phyloP scores from a whole-genome alignment of 2,329 filamentous ascomycete genomes.

The Cercospora beticola region DNA sequence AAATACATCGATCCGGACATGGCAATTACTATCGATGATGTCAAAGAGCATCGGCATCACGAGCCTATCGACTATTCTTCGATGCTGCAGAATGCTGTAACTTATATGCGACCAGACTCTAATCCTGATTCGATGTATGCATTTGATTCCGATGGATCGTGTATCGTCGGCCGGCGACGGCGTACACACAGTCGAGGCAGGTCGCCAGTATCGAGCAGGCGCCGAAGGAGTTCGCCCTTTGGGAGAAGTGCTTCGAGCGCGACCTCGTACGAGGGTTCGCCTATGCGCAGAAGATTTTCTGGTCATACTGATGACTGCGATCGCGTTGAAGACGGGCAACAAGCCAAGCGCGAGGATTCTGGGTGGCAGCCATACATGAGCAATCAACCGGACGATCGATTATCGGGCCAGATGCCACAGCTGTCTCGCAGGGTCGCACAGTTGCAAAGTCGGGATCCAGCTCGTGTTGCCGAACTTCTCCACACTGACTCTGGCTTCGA shows the following conservation, averaged over 20 bases:
- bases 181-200: conserved; percentile 31
- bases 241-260: conserved; percentile 34
- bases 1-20: conserved; percentile 50
- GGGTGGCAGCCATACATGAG: neutral
- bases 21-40: conserved; percentile 47
- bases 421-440: neutral
- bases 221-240: conserved; percentile 38
- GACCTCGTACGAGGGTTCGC: conserved; percentile 27
- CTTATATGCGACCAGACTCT: conserved; percentile 39
- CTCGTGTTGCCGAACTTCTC: conserved; percentile 14
- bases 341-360: conserved; percentile 3
- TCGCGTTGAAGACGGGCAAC: conserved; percentile 10
- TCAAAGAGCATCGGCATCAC: conserved; percentile 32
- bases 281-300: neutral
- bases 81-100: conserved; percentile 29
- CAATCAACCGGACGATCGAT: neutral
- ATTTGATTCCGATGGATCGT: conserved; percentile 47
- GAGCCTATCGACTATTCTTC: conserved; percentile 8
- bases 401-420: neutral
- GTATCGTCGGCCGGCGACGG: conserved; percentile 40
- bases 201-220: conserved; percentile 38
- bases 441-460: neutral
- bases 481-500: conserved; percentile 43
- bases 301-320: conserved; percentile 2
- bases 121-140: conserved; percentile 46